Conservation (phyloP, 2,329 filamentous ascomycete genomes). For the Exophiala xenobiotica region DNA sequence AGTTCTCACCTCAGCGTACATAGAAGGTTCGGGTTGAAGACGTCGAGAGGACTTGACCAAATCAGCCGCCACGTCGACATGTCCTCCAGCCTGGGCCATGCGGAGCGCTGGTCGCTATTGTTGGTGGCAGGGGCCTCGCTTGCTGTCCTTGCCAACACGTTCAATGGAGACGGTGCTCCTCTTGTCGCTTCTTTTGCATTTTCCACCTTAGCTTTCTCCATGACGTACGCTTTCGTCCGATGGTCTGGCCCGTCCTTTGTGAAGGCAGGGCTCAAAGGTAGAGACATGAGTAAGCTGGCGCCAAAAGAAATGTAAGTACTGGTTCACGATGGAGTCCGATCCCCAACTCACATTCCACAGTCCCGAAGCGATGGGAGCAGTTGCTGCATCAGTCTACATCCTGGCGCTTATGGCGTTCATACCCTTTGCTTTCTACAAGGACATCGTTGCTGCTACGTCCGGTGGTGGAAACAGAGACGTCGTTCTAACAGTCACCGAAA, state of each 20-base stretch:
- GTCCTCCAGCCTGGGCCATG: slow-evolving; percentile 47
- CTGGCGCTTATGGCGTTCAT: slow-evolving; percentile 88
- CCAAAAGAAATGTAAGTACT: slow-evolving; percentile 67
- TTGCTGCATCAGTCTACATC: slow-evolving; percentile 90
- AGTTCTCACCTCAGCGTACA: too few species aligned
- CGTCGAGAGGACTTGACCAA: not conserved
- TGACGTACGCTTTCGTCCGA: slow-evolving; percentile 80
- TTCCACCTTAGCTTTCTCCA: slow-evolving; percentile 77
- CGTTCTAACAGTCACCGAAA: slow-evolving; percentile 68
- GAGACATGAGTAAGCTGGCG: slow-evolving; percentile 77
- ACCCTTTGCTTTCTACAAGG: slow-evolving; percentile 96
- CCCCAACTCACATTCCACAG: slow-evolving; percentile 40
- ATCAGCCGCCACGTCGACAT: slow-evolving; percentile 31
- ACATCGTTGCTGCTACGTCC: slow-evolving; percentile 91
- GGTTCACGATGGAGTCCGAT: not conserved
- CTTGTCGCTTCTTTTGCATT: slow-evolving; percentile 85
- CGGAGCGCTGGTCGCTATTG: slow-evolving; percentile 59
- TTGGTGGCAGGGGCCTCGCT: slow-evolving; percentile 67
- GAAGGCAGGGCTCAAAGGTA: slow-evolving; percentile 81
- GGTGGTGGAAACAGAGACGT: slow-evolving; percentile 90
- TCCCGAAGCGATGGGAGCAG: slow-evolving; percentile 93
- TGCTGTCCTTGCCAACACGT: slow-evolving; percentile 74
- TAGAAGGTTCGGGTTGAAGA: too few species aligned
- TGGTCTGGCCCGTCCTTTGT: slow-evolving; percentile 93
- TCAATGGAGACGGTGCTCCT: slow-evolving; percentile 82